Evolutionary conservation across 2,329 filamentous ascomycete species (phyloP).

Genomic region (Curvularia lunata): DNA sequence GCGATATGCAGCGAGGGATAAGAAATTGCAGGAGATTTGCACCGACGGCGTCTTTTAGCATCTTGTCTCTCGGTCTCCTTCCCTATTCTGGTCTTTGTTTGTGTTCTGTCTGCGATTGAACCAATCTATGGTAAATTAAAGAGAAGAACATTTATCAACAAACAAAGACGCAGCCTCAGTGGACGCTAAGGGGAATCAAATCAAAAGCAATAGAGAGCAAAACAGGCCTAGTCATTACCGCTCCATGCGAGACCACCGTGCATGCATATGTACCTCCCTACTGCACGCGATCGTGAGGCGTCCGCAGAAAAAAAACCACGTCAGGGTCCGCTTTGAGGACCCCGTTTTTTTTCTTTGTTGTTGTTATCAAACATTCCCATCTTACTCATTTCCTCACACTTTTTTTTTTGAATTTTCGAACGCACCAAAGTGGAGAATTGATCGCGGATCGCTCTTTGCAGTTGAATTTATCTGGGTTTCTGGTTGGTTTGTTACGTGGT

Average conservation of each 20-base stretch:
- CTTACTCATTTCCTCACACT: too few relatives aligned
- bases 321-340: constrained; percentile 1
- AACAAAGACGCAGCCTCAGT: not conserved
- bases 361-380: not conserved
- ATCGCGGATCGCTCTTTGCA: too few relatives aligned
- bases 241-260: not conserved
- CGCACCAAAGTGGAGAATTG: not conserved
- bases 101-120: not conserved
- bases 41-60: not conserved
- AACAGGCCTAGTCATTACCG: not conserved
- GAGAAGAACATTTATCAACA: not conserved
- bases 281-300: not conserved
- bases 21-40: not conserved
- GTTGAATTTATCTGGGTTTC: too few relatives aligned
- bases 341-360: not conserved
- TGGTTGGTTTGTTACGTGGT: not conserved
- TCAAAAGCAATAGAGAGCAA: not conserved
- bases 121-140: not conserved
- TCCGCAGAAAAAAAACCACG: not conserved
- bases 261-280: not conserved
- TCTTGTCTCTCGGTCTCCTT: not conserved
- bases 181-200: not conserved
- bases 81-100: not conserved
- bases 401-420: not conserved
- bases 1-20: not conserved